These are phyloP conservation scores for Leishmania arabica DNA, from an alignment of 208 protist genomes.

Conservation along the genomic window DNA sequence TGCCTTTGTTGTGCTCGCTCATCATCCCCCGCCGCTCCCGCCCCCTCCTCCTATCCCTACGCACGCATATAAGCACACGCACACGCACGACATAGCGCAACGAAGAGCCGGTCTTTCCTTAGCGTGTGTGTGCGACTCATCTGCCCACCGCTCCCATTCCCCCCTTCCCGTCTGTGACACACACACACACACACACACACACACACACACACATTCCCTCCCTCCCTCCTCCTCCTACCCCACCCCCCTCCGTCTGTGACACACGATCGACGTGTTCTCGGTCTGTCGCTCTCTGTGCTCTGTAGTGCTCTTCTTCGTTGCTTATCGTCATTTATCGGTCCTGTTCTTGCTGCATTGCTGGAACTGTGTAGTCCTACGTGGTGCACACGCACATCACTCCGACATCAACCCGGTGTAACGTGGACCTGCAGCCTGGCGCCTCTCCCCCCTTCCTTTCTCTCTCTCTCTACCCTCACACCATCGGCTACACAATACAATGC, in stretches of 20 bases:
- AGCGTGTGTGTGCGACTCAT: background rate
- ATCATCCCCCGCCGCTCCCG: background rate
- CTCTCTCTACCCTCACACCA: background rate
- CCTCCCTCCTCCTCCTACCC: too few relatives aligned
- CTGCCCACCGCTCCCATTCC: background rate
- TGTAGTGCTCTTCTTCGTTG: slow-evolving; percentile 11
- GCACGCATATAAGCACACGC: background rate
- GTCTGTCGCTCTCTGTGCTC: slow-evolving; percentile 7
- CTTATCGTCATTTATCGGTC: background rate
- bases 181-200: background rate
- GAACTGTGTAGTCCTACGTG: background rate
- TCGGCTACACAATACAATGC: background rate
- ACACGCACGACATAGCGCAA: background rate
- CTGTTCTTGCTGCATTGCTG: slow-evolving; percentile 9
- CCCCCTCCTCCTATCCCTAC: background rate
- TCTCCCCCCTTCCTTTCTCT: background rate
- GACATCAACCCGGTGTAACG: background rate
- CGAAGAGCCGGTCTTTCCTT: background rate
- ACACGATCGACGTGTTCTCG: background rate
- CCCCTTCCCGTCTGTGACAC: background rate
- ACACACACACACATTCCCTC: too few relatives aligned
- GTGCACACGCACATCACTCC: background rate
- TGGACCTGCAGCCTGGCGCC: background rate
- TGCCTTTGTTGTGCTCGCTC: background rate
- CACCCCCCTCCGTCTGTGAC: background rate